Evolutionary conservation across 2,329 filamentous ascomycete genomes (phyloP).

Genomic region (Whalleya microplaca): DNA sequence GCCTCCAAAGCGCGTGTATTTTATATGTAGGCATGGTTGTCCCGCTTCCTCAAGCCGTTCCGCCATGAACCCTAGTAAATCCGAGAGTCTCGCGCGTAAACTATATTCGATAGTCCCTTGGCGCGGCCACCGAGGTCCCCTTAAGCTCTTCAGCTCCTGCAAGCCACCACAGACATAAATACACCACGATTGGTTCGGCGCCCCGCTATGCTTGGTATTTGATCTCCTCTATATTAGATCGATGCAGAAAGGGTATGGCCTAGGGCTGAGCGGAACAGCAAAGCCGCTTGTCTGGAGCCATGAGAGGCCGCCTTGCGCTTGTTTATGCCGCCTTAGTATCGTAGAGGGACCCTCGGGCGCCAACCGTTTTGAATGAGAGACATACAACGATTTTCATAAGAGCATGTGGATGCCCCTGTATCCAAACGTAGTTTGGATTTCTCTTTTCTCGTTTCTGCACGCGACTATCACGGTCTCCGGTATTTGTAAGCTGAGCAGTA

Average conservation of each 20-base stretch:
- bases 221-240: conserved; percentile 28
- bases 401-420: conserved; percentile 10
- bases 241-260: conserved; percentile 27
- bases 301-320: conserved; percentile 24
- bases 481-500: conserved; percentile 3
- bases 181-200: conserved; percentile 30
- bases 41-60: conserved; percentile 18
- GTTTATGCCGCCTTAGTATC: conserved; percentile 5
- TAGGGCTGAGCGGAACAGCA: conserved; percentile 16
- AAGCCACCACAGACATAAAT: conserved; percentile 33
- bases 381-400: conserved; percentile 13
- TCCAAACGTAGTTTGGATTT: conserved; percentile 4
- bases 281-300: conserved; percentile 7
- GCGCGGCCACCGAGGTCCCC: conserved; percentile 24
- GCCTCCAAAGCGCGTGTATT: conserved; percentile 3
- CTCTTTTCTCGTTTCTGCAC: conserved; percentile 11
- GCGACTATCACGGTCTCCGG: conserved; percentile 8
- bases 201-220: conserved; percentile 27
- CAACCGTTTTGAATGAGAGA: conserved; percentile 1
- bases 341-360: conserved; percentile 3
- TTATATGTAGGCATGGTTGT: background rate
- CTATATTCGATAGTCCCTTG: conserved; percentile 32
- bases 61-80: background rate
- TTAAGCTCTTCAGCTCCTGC: conserved; percentile 41
- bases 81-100: conserved; percentile 24